Evolutionary conservation across 306 rosid genomes (phyloP).

Genomic region (Cucurbita pepo): DNA sequence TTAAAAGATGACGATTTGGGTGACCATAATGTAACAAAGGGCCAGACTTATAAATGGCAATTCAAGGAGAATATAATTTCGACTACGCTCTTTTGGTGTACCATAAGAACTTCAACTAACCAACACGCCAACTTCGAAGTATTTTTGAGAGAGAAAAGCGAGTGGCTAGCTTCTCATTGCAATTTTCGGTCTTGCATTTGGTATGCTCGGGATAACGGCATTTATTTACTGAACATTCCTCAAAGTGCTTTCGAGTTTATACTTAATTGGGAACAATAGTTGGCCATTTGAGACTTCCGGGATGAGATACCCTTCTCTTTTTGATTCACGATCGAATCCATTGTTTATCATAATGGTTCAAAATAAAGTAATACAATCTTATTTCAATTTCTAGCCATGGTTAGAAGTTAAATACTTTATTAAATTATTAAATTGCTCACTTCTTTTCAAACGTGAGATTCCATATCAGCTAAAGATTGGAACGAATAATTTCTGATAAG

Average conservation of each 20-base stretch:
- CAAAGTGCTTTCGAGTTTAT: not conserved
- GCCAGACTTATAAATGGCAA: not conserved
- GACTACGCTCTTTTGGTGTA: not conserved
- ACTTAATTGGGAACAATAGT: not conserved
- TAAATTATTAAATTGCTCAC: too few relatives aligned
- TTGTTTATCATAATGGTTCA: not conserved
- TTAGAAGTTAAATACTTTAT: too few relatives aligned
- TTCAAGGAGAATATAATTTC: not conserved
- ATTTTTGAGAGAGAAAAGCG: not conserved
- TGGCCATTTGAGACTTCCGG: not conserved
- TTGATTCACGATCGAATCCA: not conserved
- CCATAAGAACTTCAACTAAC: not conserved
- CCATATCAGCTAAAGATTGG: too few relatives aligned
- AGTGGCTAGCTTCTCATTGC: not conserved
- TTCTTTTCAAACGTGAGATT: too few relatives aligned
- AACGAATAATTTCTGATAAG: too few relatives aligned
- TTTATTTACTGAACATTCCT: not conserved
- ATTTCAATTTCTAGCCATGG: too few relatives aligned
- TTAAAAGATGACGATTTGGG: not conserved
- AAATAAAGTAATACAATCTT: too few relatives aligned
- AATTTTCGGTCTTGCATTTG: not conserved
- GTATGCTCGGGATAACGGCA: not conserved
- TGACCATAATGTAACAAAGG: not conserved
- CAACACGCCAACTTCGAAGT: too few relatives aligned
- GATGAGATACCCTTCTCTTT: not conserved